Evolutionary conservation across 345 rosid species (phyloP), one percentile per base, ranked within the genome.

Genomic region (Eucalyptus tenuipes): DNA sequence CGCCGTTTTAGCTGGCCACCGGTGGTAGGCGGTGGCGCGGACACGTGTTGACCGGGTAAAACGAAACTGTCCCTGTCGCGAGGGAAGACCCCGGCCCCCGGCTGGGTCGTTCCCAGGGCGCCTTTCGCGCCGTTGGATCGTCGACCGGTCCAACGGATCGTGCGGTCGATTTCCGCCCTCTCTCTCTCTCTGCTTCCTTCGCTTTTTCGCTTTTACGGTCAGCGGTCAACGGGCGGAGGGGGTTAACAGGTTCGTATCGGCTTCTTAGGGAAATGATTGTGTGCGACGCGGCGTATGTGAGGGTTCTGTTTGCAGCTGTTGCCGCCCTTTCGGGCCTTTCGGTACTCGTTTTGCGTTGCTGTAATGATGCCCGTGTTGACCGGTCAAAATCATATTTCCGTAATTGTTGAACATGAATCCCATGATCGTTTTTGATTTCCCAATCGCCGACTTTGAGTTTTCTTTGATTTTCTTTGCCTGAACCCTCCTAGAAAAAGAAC

Each of bases 31-130:
- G 87, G 93, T 88, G 24, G 10, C 18, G 11, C 61, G 2, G 88
- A 92, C 92, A 92, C 94, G 92, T 92, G 94, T 89, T 92, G 94
- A 90, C 81, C 86, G 86, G 61, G 44, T 85, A 25, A 87, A 64
- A 88, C 44, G 64, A 86, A 87, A 88, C 82, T 20, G 82, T 71
- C 82, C 82, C 82, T 71, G 82, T 71, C 82, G 45, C 42, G 42
- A 68, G 24, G 37, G 80, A 33, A 37, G 81, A 37, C 81, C 27
- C 79, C 42, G 12, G 40, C 80, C 13, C 80, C 22, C 44, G 25
- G 45, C 45, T 10, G 3, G 25, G 45, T 45, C 81, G 80, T 68
- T 68, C 82, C 82, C 82, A 17, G 44, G 7, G 44, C 44, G 14
- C 25, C 14, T 10, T 1, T 18, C 22, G 15, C 13, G 4, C 82